Evolutionary conservation across 2,329 filamentous ascomycete species (phyloP), one percentile per base, ranked within the genome.

Genomic region (Didymella arachidicola): DNA sequence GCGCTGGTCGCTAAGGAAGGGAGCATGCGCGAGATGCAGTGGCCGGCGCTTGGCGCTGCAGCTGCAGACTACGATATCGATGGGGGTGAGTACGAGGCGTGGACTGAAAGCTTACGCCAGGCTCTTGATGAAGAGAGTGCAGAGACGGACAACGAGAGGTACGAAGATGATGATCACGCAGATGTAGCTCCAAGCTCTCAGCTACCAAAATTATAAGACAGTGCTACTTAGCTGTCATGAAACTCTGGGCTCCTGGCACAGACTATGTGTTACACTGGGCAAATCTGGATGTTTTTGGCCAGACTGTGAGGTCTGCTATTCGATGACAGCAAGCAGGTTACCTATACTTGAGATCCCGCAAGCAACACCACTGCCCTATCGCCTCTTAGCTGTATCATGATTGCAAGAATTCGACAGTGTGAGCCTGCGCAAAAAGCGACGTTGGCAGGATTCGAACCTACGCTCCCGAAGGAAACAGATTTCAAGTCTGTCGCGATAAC

Each of bases 401-500:
- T 27, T 11, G 22, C 6, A 8, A 38, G 27, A 22, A 7, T 16
- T 16, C 8, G 19, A 36, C 19, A 25, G 41, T 22, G 22, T 22
- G 2, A 22, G 22, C 22, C 22, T 22, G 2, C 22, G 22, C 22
- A 61, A 60, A 64, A 61, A 51, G 29, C 72, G 72, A 73, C 71
- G 66, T 71, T 63, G 66, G 66, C 69, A 67, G 67, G 72, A 72
- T 62, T 75, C 68, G 72, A 74, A 75, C 71, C 67, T 67, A 66
- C 71, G 72, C 64, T 73, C 72, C 72, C 71, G 43, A 74, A 51
- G 72, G 72, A 73, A 75, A 67, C 72, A 75, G 72, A 74, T 74
- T 74, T 73, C 72, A 73, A 74, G 72, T 74, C 72, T 75, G 72
- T 67, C 72, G 72, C 71, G 67, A 67, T 75, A 73, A 74, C 72